phyloP scores from a whole-genome alignment of 352 stramenopile species.

The Phytophthora pseudosyringae region DNA sequence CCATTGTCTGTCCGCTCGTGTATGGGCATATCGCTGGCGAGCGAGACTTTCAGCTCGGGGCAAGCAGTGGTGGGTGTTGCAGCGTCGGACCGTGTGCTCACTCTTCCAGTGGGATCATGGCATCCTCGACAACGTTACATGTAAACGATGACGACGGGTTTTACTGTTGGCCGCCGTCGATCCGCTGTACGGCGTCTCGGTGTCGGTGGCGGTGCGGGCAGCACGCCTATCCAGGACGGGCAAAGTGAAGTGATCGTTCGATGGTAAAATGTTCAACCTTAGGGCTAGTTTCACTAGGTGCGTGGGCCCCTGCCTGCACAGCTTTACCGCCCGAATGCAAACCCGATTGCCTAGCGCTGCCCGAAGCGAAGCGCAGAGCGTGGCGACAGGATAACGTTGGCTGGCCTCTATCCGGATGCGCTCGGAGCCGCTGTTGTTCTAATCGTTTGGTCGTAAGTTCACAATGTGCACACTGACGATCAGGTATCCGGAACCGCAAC shows the following conservation, averaged over 20 bases:
- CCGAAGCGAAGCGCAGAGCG: background rate
- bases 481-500: background rate
- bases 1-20: slow-evolving; percentile 17
- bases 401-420: background rate
- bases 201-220: slow-evolving; percentile 6
- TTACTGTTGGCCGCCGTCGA: background rate
- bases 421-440: slow-evolving; percentile 13
- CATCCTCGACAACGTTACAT: background rate
- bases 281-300: background rate
- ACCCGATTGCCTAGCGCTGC: no score
- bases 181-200: slow-evolving; percentile 3
- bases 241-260: background rate
- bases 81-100: slow-evolving; percentile 23
- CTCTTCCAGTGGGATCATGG: slow-evolving; percentile 1
- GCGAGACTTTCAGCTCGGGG: background rate
- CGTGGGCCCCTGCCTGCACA: no score
- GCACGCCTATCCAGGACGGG: slow-evolving; percentile 17
- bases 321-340: no score
- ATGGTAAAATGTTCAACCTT: slow-evolving; percentile 6
- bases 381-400: slow-evolving; percentile 6
- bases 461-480: slow-evolving; percentile 18
- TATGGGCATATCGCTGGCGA: slow-evolving; percentile 5
- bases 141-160: slow-evolving; percentile 1
- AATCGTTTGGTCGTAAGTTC: slow-evolving; percentile 37
- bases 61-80: background rate